Conservation (phyloP, 176 grass and related monocot species). For the bread wheat (Triticum aestivum) region DNA sequence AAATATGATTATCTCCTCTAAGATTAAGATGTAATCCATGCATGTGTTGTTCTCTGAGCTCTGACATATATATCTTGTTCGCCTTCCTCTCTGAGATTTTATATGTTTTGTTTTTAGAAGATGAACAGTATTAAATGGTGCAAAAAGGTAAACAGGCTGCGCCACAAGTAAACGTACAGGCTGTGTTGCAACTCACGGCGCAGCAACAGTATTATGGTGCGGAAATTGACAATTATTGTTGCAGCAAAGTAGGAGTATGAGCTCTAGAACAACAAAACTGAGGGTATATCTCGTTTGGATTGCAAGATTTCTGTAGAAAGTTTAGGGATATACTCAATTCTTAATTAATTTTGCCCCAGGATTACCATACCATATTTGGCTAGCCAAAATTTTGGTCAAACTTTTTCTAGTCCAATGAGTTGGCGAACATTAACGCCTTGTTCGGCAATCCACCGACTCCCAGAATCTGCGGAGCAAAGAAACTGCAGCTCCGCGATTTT, state of each 20-base stretch:
- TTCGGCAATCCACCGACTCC: no score
- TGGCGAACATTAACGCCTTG: not conserved
- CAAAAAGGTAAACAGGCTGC: not conserved
- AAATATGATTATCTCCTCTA: not conserved
- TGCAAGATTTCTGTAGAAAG: not conserved
- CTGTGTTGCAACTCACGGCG: not conserved
- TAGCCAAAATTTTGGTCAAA: not conserved
- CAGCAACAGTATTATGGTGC: not conserved
- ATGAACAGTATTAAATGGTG: not conserved
- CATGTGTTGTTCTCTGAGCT: not conserved
- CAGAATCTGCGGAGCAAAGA: no score
- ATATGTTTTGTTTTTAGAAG: no score
- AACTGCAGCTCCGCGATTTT: no score
- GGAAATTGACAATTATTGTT: not conserved
- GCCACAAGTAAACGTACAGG: not conserved
- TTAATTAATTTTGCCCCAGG: not conserved
- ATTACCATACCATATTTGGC: not conserved
- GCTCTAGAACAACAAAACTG: not conserved
- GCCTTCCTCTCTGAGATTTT: not conserved
- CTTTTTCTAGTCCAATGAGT: not conserved
- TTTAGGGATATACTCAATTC: not conserved
- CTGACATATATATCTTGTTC: not conserved
- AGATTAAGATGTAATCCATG: not conserved
- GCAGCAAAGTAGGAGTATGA: not conserved
- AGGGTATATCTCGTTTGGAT: not conserved